Base-by-base conservation (phyloP, 495 filamentous ascomycete species). In the Parathielavia appendiculata region DNA sequence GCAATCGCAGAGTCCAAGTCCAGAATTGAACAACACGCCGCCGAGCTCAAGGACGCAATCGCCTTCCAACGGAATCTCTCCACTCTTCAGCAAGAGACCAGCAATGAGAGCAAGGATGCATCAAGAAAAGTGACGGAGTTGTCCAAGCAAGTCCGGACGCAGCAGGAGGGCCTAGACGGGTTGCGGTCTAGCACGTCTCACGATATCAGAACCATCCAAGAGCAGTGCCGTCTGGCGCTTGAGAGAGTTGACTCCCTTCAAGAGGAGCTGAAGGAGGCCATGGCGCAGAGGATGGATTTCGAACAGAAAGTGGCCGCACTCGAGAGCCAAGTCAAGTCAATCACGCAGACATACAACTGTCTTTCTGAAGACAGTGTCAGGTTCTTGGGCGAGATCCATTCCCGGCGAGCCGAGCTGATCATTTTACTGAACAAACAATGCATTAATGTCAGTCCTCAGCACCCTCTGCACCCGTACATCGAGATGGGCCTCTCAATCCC, bases 231-330 rank as follows among this genome's bases (percentile, higher is more conserved):
- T 19, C 40, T 48, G 13, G 53, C 59, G 0, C 50, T 66, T 1
- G 56, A 62, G 26, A 57, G 39, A 44, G 44, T 68, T 6, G 54
- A 62, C 19, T 38, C 32, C 11, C 36, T 70, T 7, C 59, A 61
- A 35, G 61, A 14, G 6, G 66, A 68, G 57, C 11, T 70, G 35
- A 32, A 23, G 23, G 55, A 53, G 13, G 10, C 64, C 20, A 56
- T 52, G 38, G 59, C 47, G 39, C 57, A 66, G 14, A 65, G 57
- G 34, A 43, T 48, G 0, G 47, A 40, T 19, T n/a, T 35, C 12
- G 51, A 59, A 22, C 34, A 52, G 17, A 66, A 57, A 23, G 4
- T 70, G 0, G 50, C 59, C 12, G 48, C 56, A 34, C 38, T 70
- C 16, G 58, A 61, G 41, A 19, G 16, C 17, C 49, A 52, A 11